Percentiles rank a stretch among this genome's conserved stretches.
These are phyloP conservation scores for Hanseniaspora valbyensis DNA, from an alignment of 805 yeast species.

Conservation along the genomic window DNA sequence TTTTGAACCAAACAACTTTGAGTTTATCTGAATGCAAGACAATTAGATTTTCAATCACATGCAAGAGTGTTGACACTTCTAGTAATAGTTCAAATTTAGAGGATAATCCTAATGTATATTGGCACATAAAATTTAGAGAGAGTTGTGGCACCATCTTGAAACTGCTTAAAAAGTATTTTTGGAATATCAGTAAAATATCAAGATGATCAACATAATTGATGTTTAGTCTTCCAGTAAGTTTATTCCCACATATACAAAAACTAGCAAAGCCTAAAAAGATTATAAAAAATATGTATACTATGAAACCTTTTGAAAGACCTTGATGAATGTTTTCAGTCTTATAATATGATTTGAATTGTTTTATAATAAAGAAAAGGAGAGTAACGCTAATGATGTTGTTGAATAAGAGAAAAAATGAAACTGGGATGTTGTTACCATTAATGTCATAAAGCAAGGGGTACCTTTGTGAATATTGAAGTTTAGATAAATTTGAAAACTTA, in stretches of 20 bases:
- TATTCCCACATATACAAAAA: background rate
- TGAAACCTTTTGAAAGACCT: conserved; percentile 26
- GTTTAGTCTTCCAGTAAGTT: conserved; percentile 26
- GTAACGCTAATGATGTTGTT: conserved; percentile 19
- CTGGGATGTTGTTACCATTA: conserved; percentile 18
- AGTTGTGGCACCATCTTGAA: conserved; percentile 34
- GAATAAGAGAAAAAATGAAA: conserved; percentile 21
- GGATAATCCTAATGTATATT: conserved; percentile 27
- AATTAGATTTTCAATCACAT: background rate
- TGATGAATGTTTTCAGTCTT: conserved; percentile 32
- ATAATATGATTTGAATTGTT: conserved; percentile 26
- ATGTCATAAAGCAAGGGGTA: conserved; percentile 29
- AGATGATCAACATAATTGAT: conserved; percentile 33
- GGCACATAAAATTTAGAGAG: conserved; percentile 32
- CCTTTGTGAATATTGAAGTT: conserved; percentile 25
- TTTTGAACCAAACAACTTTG: conserved; percentile 15
- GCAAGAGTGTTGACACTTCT: background rate
- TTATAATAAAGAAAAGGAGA: conserved; percentile 20
- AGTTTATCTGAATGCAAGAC: background rate
- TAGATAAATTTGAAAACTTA: conserved; percentile 21
- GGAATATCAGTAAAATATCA: conserved; percentile 33
- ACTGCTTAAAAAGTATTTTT: conserved; percentile 21
- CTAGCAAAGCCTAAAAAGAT: background rate
- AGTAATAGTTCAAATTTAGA: conserved; percentile 21
- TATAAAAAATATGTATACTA: conserved; percentile 18